Base-by-base conservation (phyloP, 192 early-diverging fungal species). In the Mortierella claussenii region DNA sequence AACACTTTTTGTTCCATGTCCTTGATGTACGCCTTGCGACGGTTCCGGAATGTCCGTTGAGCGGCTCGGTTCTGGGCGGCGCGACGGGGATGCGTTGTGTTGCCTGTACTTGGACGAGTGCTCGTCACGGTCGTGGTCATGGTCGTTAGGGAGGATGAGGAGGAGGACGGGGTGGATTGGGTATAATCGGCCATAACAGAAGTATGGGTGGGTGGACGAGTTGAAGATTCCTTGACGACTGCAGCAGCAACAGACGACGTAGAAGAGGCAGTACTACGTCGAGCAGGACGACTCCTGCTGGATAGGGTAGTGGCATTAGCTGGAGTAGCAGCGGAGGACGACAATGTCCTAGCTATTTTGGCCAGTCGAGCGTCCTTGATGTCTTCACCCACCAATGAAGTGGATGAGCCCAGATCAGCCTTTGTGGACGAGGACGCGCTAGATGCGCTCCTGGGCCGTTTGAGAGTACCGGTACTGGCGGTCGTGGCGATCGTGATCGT, bases 31-130 rank as follows among this genome's bases (percentile, higher is more conserved):
- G 87, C 85, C 64, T 94, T 89, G 51, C 90, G 86, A 50, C 95
- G 88, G 79, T 96, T 91, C 34, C 95, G 91, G 80, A 96, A 96
- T 10, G 95, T 93, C 2, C 93, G 85, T 79, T 96, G 95, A 1
- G 95, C 95, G 0, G 92, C 92, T n/a, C 95, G 87, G 81, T 96
- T 96, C 79, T 96, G 95, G n/a, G 90, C 93, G 0, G 94, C 93
- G 59, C 95, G 86, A 69, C 93, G 93, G 1, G 86, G 81, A 17
- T 76, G 73, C 11, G 73, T 76, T n/a, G 67, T 47, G 28, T 76
- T 76, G n/a, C 54, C 54, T 0, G 30, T 43, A 11, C 27, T 3
- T 17, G 59, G 59, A 46, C 44, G 1, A 34, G 49, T 28, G 36
- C n/a, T n/a, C 6, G 48, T 44, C 34, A 47, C 24, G 50, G 51